Evolutionary conservation across 2,329 filamentous ascomycete genomes (phyloP).

Genomic region (Aureobasidium mangrovei): DNA sequence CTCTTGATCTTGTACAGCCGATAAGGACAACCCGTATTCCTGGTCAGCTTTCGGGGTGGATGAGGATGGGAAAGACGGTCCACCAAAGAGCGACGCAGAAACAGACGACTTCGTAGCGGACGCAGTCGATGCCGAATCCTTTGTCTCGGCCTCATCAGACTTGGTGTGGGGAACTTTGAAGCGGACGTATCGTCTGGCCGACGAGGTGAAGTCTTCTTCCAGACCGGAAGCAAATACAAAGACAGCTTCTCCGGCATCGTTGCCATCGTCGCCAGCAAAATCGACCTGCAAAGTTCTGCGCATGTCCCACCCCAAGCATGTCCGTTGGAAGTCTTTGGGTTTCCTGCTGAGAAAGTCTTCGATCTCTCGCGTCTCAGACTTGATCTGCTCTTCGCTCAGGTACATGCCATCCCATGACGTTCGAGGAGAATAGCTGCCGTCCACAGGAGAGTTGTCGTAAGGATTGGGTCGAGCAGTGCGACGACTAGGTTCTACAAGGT

Average conservation of each 20-base stretch:
- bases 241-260: conserved; percentile 65
- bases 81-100: conserved; percentile 44
- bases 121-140: conserved; percentile 17
- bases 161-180: conserved; percentile 33
- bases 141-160: conserved; percentile 1
- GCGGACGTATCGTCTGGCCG: conserved; percentile 51
- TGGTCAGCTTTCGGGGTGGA: conserved; percentile 21
- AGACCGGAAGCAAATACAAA: conserved; percentile 65
- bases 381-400: conserved; percentile 59
- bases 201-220: conserved; percentile 47
- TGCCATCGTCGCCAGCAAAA: conserved; percentile 73
- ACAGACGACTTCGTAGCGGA: background rate
- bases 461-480: conserved; percentile 64
- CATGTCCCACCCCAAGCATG: conserved; percentile 89
- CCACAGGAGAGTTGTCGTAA: conserved; percentile 54
- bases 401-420: conserved; percentile 68
- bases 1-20: conserved; percentile 2
- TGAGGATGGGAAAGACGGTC: conserved; percentile 28
- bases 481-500: conserved; percentile 67
- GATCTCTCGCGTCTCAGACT: conserved; percentile 72
- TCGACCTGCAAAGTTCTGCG: conserved; percentile 75
- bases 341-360: conserved; percentile 64
- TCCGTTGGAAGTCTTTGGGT: conserved; percentile 68
- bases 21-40: background rate
- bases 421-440: conserved; percentile 71